Conservation (phyloP, 768 basidiomycete genomes). For the Tremella fuciformis region DNA sequence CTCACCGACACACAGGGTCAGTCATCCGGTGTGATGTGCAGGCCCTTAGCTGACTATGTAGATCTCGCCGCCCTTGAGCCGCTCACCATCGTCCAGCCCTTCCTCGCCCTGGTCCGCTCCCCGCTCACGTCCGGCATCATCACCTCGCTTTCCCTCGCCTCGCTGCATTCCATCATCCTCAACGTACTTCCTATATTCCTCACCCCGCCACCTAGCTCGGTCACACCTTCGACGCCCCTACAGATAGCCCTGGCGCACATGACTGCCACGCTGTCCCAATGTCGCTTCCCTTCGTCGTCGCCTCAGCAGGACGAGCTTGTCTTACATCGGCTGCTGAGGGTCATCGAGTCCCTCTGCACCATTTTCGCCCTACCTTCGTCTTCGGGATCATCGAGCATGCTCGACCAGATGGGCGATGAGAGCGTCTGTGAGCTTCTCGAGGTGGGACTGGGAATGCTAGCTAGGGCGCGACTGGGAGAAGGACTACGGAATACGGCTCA, state of each 20-base stretch:
- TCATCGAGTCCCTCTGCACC: conserved; percentile 75
- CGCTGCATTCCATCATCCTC: conserved; percentile 80
- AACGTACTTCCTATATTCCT: conserved; percentile 43
- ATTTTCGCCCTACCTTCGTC: conserved; percentile 44
- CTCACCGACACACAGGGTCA: conserved; percentile 63
- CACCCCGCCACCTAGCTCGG: conserved; percentile 18
- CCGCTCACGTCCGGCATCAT: conserved; percentile 95
- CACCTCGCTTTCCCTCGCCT: conserved; percentile 85
- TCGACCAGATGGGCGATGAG: conserved; percentile 75
- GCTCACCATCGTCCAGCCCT: conserved; percentile 66
- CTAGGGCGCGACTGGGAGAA: conserved; percentile 76
- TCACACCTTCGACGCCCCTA: conserved; percentile 60
- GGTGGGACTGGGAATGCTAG: conserved; percentile 92
- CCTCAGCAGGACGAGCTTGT: conserved; percentile 98
- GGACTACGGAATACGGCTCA: conserved; percentile 53
- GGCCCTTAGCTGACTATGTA: conserved; percentile 9
- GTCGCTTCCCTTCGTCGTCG: conserved; percentile 96
- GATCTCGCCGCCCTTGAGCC: conserved; percentile 46
- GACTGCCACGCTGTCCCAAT: conserved; percentile 85
- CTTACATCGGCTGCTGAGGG: conserved; percentile 80
- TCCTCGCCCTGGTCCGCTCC: conserved; percentile 89
- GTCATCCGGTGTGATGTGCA: conserved; percentile 34
- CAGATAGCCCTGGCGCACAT: conserved; percentile 68
- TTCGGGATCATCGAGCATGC: conserved; percentile 41
- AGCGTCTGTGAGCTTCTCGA: conserved; percentile 98